phyloP scores from a whole-genome alignment of 2,329 filamentous ascomycete genomes.

The Botryotinia narcissicola region DNA sequence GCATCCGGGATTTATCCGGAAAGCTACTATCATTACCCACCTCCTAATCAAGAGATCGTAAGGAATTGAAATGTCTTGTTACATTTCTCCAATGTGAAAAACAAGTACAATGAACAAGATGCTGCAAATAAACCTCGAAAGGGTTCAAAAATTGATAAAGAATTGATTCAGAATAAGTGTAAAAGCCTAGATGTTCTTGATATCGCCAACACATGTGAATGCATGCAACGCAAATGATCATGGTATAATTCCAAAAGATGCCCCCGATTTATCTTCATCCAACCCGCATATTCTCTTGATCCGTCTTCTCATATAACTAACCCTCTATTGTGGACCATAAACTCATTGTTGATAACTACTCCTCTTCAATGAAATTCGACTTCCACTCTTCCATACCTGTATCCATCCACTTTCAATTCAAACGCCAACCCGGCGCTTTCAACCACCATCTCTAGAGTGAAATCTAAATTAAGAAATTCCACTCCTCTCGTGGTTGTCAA shows the following conservation, averaged over 20 bases:
- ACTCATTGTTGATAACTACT: too few species aligned
- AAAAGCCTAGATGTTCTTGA: background rate
- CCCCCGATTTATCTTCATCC: background rate
- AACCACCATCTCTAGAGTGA: conserved; percentile 79
- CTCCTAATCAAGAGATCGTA: background rate
- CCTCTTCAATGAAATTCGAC: conserved; percentile 68
- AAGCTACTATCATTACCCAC: background rate
- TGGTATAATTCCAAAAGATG: background rate
- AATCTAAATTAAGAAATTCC: conserved; percentile 80
- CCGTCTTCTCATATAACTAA: background rate
- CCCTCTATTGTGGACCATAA: background rate
- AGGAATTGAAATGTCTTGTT: background rate
- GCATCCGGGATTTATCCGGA: background rate
- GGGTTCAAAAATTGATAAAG: background rate
- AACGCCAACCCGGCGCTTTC: conserved; percentile 74
- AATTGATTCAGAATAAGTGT: background rate
- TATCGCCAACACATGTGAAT: background rate
- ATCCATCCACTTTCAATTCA: conserved; percentile 75
- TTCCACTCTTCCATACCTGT: conserved; percentile 72
- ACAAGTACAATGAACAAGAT: too few species aligned
- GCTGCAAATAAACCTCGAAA: background rate
- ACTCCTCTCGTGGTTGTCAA: conserved; percentile 76
- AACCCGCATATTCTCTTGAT: too few species aligned
- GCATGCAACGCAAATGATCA: background rate
- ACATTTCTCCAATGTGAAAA: too few species aligned